Percentiles rank a stretch among this genome's conserved stretches.
phyloP scores from a whole-genome alignment of 257 asterid species.

The Henckelia pumila region DNA sequence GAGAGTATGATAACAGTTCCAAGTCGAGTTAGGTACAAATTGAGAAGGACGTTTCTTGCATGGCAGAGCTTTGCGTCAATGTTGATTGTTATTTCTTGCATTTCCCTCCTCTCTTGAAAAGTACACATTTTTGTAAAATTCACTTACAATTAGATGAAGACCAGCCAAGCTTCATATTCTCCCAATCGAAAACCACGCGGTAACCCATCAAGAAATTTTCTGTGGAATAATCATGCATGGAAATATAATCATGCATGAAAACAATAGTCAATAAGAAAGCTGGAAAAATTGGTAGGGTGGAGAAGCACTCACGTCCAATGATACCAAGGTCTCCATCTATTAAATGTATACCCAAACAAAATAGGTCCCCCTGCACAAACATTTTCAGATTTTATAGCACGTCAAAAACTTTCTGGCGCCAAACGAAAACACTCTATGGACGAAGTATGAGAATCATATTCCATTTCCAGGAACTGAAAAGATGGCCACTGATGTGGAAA shows the following conservation, averaged over 20 bases:
- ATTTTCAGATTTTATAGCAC: constrained; percentile 7
- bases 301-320: constrained; percentile 75
- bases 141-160: constrained; percentile 73
- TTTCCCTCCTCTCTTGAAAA: too few species aligned
- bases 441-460: constrained; percentile 11
- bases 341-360: constrained; percentile 51
- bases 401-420: not conserved
- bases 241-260: constrained; percentile 15
- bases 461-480: not conserved
- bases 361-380: constrained; percentile 52
- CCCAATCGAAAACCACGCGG: constrained; percentile 75
- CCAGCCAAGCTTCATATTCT: constrained; percentile 75
- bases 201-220: constrained; percentile 78
- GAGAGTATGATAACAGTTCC: too few species aligned
- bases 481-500: not conserved
- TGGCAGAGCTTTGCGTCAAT: too few species aligned
- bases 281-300: constrained; percentile 6
- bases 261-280: not conserved
- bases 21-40: too few species aligned
- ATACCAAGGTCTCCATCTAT: constrained; percentile 39
- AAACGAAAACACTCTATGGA: not conserved
- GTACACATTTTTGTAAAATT: constrained; percentile 11
- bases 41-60: too few species aligned
- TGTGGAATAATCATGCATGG: constrained; percentile 30
- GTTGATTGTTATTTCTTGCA: too few species aligned